These are phyloP conservation scores for Kazachstania sp. DNA, from an alignment of 1,139 yeast species.

Conservation along the genomic window DNA sequence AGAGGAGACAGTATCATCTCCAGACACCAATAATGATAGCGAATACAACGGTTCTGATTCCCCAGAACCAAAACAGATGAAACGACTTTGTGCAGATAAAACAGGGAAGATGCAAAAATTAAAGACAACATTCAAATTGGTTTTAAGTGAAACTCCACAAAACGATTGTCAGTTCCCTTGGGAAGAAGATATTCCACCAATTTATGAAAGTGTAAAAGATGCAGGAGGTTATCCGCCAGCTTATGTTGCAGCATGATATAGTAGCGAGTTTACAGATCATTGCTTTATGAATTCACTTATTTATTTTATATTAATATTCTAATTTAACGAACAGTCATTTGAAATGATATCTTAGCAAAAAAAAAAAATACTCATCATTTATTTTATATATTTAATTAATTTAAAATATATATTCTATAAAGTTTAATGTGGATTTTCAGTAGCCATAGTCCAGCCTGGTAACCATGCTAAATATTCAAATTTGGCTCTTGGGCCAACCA, in stretches of 20 bases:
- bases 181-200: conserved; percentile 5
- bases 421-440: conserved; percentile 2
- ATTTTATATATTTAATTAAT: not conserved
- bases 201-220: not conserved
- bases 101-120: conserved; percentile 4
- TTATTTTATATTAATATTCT: not conserved
- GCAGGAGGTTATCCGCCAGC: not conserved
- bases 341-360: not conserved
- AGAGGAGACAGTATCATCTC: not conserved
- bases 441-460: conserved; percentile 57
- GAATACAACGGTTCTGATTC: not conserved
- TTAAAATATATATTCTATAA: not conserved
- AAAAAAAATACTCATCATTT: not conserved
- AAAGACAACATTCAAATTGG: not conserved
- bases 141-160: conserved; percentile 1
- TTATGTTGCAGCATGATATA: not conserved
- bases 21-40: not conserved
- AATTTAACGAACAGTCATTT: not conserved
- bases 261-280: not conserved
- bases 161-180: not conserved
- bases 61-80: not conserved
- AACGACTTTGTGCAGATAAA: conserved; percentile 1
- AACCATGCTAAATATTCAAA: conserved; percentile 71
- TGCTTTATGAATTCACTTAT: not conserved
- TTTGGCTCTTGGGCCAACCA: conserved; percentile 69